Evolutionary conservation across 2,329 filamentous ascomycete species (phyloP), one percentile per base, ranked within the genome.

Genomic region (Apiospora rasikravindrae): DNA sequence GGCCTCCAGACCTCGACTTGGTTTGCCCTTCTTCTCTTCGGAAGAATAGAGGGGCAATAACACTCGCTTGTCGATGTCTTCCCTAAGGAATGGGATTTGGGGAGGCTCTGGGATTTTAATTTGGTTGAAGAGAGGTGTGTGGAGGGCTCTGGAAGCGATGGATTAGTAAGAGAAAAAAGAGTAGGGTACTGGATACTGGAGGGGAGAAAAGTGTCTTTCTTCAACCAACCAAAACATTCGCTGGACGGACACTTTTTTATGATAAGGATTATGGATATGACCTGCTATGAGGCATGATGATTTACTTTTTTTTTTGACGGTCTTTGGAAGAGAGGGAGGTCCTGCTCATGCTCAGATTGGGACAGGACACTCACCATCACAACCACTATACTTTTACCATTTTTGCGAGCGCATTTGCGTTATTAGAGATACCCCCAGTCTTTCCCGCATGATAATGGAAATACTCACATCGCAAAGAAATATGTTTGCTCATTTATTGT

Each of bases 71-170:
- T n/a, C 16, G 14, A 22, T 26, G 33, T 69, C 45, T 57, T 22
- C 11, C 24, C 44, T 69, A n/a, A 10, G 24, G 47, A 26, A 14
- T 2, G 33, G 26, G 19, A 37, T n/a, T 64, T n/a, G 6, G 68
- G 33, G 47, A 57, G 68, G 68, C 24, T 40, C 37, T 26, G 29
- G 33, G 47, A 3, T 69, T 40, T 33, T 51, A 69, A 69, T 51
- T n/a, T 42, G 11, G 22, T 40, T 44, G 4, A 8, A 1, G 44
- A 7, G 26, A 14, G 44, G 45, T 7, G 57, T 71, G 76, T 67
- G 74, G 75, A 76, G 72, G 74, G 74, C 75, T 76, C 75, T 76
- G 75, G 73, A 72, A 76, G 76, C 74, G 73, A 70, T 72, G 70
- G 53, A 71, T 33, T 37, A n/a, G 45, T 49, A 69, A 53, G 67